Percentiles rank a stretch among this genome's conserved stretches.
These are phyloP conservation scores for Nitzschia sp. DNA, from an alignment of 108 stramenopile species.

Conservation along the genomic window DNA sequence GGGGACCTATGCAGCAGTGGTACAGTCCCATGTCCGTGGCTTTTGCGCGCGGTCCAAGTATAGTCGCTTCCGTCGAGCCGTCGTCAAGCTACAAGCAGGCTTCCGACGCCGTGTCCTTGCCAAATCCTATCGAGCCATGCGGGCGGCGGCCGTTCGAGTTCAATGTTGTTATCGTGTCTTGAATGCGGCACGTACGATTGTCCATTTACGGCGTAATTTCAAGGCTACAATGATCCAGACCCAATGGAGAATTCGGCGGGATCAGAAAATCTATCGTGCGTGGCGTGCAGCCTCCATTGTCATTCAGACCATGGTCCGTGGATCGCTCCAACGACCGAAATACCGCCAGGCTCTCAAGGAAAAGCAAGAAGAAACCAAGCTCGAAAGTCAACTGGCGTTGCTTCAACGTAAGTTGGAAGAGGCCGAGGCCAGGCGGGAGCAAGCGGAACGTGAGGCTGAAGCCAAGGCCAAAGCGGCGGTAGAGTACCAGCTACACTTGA, in stretches of 20 bases:
- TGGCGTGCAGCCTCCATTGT: constrained; percentile 37
- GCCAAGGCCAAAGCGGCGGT: constrained; percentile 39
- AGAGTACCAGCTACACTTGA: constrained; percentile 29
- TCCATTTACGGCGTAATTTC: constrained; percentile 43
- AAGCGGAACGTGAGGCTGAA: constrained; percentile 60
- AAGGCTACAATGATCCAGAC: constrained; percentile 76
- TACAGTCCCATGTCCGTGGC: constrained; percentile 61
- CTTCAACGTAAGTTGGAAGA: constrained; percentile 70
- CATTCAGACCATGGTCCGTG: constrained; percentile 68
- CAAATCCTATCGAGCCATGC: constrained; percentile 43
- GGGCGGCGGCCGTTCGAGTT: constrained; percentile 48
- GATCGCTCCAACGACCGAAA: constrained; percentile 58
- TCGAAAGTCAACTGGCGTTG: constrained; percentile 66
- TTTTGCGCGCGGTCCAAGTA: constrained; percentile 42
- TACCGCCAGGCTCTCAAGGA: constrained; percentile 50
- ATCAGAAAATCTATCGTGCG: background rate
- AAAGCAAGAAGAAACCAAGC: constrained; percentile 63
- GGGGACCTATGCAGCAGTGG: constrained; percentile 54
- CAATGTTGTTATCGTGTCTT: constrained; percentile 74
- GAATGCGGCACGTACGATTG: constrained; percentile 42
- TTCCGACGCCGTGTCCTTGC: constrained; percentile 40
- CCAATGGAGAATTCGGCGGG: constrained; percentile 39
- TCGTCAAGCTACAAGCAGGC: constrained; percentile 48
- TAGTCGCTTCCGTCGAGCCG: constrained; percentile 34
- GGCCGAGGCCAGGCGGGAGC: constrained; percentile 54